Conservation (phyloP, 345 rosid genomes). For the Clarkia xantiana region DNA sequence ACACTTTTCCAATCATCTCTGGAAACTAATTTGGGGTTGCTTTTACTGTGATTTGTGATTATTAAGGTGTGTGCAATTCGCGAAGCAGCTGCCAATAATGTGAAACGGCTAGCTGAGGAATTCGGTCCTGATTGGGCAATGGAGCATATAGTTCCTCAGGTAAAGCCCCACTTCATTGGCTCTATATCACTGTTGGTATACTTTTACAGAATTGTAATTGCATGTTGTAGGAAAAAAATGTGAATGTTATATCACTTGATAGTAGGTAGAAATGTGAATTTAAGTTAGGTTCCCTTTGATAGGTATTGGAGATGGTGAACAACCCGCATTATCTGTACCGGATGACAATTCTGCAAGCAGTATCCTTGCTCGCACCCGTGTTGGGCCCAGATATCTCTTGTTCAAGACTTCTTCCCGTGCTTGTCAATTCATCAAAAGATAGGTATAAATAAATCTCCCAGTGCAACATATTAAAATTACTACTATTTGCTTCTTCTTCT, state of each 20-base stretch:
- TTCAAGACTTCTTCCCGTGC: slow-evolving; percentile 60
- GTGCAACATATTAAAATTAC: no score
- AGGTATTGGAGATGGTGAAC: slow-evolving; percentile 73
- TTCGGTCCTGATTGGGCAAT: slow-evolving; percentile 43
- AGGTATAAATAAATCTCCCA: slow-evolving; percentile 38
- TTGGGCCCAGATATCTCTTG: slow-evolving; percentile 86
- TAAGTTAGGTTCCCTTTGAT: neutral
- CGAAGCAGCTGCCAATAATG: slow-evolving; percentile 42
- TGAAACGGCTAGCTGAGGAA: slow-evolving; percentile 43
- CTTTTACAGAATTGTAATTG: no score
- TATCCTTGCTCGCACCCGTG: slow-evolving; percentile 80
- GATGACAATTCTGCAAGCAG: slow-evolving; percentile 64
- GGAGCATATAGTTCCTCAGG: slow-evolving; percentile 45
- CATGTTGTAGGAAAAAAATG: no score
- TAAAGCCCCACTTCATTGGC: slow-evolving; percentile 7
- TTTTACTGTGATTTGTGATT: no score
- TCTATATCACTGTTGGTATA: no score
- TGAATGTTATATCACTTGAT: no score
- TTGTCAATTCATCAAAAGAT: slow-evolving; percentile 67
- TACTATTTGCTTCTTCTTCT: no score
- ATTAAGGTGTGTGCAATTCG: slow-evolving; percentile 34
- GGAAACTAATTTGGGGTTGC: no score
- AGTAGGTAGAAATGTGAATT: no score
- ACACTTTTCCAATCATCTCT: no score
- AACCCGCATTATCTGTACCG: slow-evolving; percentile 79